These are phyloP conservation scores for Lagenidium sp. DNA, from an alignment of 352 stramenopile species.

Conservation along the genomic window DNA sequence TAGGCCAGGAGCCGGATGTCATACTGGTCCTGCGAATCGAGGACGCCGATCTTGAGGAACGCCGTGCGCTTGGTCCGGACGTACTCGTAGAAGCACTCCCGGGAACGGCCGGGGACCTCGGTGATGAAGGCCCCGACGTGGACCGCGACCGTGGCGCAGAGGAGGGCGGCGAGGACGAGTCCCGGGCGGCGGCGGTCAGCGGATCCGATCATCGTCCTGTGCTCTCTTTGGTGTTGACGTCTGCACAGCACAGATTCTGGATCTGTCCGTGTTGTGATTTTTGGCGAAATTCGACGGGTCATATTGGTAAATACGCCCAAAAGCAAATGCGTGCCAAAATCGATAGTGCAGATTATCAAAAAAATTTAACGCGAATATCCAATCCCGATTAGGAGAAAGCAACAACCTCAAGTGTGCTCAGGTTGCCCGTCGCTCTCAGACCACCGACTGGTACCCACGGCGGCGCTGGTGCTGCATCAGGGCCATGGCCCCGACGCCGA, in stretches of 20 bases:
- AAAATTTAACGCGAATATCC: too few relatives aligned
- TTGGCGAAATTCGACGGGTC: too few relatives aligned
- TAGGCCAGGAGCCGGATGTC: constrained; percentile 73
- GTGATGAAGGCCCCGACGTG: constrained; percentile 42
- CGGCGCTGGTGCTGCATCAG: constrained; percentile 10
- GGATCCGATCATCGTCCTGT: constrained; percentile 5
- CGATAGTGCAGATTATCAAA: too few relatives aligned
- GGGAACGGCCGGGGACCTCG: constrained; percentile 29
- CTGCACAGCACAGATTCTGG: too few relatives aligned
- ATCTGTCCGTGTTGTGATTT: too few relatives aligned
- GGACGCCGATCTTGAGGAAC: constrained; percentile 72
- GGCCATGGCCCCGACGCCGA: constrained; percentile 10
- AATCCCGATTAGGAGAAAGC: too few relatives aligned
- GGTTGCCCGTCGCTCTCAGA: constrained; percentile 5
- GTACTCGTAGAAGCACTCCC: constrained; percentile 82
- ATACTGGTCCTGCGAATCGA: constrained; percentile 60
- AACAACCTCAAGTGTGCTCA: too few relatives aligned
- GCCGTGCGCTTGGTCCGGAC: constrained; percentile 78
- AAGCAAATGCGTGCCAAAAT: too few relatives aligned
- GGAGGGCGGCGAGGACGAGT: constrained; percentile 8
- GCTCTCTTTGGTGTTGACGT: too few relatives aligned
- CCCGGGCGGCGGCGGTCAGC: constrained; percentile 4
- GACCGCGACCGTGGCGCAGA: constrained; percentile 13
- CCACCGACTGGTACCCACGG: constrained; percentile 10
- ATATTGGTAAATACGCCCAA: too few relatives aligned